A percentile compares a stretch with the other conserved stretches of the same genome.
Evolutionary conservation across 148 eudicot species (phyloP).

Genomic region (Camellia japonica): DNA sequence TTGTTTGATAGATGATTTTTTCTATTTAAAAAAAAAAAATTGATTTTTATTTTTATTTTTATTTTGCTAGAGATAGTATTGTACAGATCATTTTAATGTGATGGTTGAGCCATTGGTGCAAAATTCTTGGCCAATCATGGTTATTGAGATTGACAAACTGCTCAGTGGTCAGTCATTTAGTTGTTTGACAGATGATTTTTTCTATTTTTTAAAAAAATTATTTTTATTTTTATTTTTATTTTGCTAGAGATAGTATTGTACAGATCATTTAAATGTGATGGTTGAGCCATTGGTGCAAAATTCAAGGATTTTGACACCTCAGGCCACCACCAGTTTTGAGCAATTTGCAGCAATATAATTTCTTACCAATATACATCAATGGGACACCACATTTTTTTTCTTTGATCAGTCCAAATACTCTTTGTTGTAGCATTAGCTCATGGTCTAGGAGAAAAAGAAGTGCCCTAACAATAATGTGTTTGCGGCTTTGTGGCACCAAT

Average conservation of each 20-base stretch:
- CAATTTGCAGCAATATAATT: background rate
- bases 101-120: too few species aligned
- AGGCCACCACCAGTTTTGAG: background rate
- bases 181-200: too few species aligned
- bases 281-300: slow-evolving; percentile 9
- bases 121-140: background rate
- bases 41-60: background rate
- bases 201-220: background rate
- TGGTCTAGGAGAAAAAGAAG: too few species aligned
- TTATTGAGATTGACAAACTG: background rate
- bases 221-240: background rate
- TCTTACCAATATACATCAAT: background rate
- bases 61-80: slow-evolving; percentile 17
- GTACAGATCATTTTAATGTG: slow-evolving; percentile 18
- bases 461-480: too few species aligned
- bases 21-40: background rate
- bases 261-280: background rate
- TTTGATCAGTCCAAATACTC: too few species aligned
- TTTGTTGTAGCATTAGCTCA: too few species aligned
- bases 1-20: too few species aligned
- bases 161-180: background rate
- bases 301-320: background rate
- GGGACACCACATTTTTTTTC: background rate
- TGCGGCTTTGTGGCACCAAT: too few species aligned
- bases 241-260: background rate